Evolutionary conservation across 179 eudicot genomes (phyloP).

Genomic region (Spergularia azorica): DNA sequence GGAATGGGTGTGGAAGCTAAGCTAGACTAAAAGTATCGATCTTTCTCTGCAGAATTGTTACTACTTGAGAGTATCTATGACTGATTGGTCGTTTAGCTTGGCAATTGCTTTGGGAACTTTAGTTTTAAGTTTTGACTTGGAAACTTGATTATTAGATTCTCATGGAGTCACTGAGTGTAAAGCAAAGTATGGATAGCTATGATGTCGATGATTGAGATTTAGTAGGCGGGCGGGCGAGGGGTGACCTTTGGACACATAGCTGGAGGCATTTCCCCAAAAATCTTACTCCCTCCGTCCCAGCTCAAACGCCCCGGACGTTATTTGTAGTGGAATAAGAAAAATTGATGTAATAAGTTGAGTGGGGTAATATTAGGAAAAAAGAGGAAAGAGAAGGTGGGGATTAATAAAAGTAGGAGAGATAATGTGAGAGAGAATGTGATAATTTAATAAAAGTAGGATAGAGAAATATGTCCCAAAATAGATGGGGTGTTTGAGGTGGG

Average conservation of each 20-base stretch:
- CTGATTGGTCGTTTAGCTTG: not conserved
- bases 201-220: not conserved
- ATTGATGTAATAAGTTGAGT: too few relatives aligned
- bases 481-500: too few relatives aligned
- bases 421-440: too few relatives aligned
- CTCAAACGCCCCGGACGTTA: too few relatives aligned
- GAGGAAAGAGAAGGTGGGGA: too few relatives aligned
- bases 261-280: not conserved
- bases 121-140: not conserved
- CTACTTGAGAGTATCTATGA: not conserved
- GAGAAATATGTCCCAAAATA: too few relatives aligned
- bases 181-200: not conserved
- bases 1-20: slow-evolving; percentile 1
- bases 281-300: too few relatives aligned
- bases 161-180: not conserved
- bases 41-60: not conserved
- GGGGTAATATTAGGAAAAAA: too few relatives aligned
- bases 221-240: not conserved
- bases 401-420: too few relatives aligned
- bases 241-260: not conserved
- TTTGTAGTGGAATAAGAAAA: too few relatives aligned
- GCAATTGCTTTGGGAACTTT: not conserved
- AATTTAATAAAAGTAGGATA: too few relatives aligned
- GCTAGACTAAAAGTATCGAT: not conserved
- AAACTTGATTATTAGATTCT: not conserved